Base-by-base conservation (phyloP, 345 rosid species). In the Orychophragmus violaceus region DNA sequence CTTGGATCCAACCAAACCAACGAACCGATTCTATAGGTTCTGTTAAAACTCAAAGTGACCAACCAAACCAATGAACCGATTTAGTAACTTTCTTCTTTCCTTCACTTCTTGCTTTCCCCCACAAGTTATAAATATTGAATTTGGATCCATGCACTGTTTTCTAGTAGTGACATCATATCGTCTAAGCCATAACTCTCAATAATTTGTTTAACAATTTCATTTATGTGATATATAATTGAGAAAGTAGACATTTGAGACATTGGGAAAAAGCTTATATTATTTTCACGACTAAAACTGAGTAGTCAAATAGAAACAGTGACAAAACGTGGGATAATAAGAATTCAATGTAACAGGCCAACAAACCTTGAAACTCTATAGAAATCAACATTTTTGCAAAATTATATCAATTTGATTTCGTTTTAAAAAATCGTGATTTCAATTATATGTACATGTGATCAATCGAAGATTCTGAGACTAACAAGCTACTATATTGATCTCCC, bases 21-120 rank as follows among this genome's bases (percentile, higher is more conserved):
- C 66, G 8, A 57, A 69, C 57, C 29, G 61, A 72, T 29, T 72
- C 70, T 64, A 57, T 58, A 57, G 66, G 71, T 57, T 57, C 28
- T 21, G 16, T 46, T 54, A 62, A 70, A 62, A 13, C 33, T 8
- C 37, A 55, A 71, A 63, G 49, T 71, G 69, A 46, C 45, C 52
- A 72, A 71, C 65, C 59, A 56, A 71, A 70, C 48, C 61, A 59
- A 69, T 52, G 32, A 52, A 52, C 68, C 17, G 55, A 62, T 62
- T 65, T 65, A 71, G 55, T 35, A 48, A 32, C 8, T 56, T 57
- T 36, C 66, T 64, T 64, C 66, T 48, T 64, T 37, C 59, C 59
- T 55, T 56, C 63, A 62, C 51, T 46, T 62, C 64, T 71, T 48
- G 55, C 29, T 51, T 71, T 71, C 4, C 39, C 28, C 48, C 50